Evolutionary conservation across 148 eudicot genomes (phyloP), one percentile per base, ranked within the genome.

Genomic region (Chenopodium berlandieri): DNA sequence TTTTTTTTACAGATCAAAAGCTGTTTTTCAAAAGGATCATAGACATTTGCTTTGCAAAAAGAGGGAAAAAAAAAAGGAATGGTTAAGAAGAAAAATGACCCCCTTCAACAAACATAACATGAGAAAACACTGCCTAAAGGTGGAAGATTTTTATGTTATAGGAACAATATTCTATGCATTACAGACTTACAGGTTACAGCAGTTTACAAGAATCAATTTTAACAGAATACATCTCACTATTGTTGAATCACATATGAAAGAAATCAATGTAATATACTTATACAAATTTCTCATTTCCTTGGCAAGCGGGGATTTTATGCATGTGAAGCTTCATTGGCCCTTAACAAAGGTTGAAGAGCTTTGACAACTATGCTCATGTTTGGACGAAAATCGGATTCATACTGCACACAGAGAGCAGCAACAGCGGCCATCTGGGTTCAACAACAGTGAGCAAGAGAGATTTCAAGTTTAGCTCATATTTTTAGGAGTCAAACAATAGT

Each of bases 391-490:
- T 94, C 94, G 44, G 95, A 88, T 86, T 94, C 95, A 52, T 89
- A 92, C 80, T 94, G 97, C 86, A 94, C 91, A 75, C 97, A 94
- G 79, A 92, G 86, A 25, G 93, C 97, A 65, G 97, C 97, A 54
- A 94, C 94, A 67, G 97, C 97, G 50, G 95, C 97, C 94, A 94
- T 86, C 97, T 94, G 87, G 73, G 72, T 77, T 47, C 81, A 40
- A 40, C 12, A 74, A 44, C 2, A 56, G 62, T 11, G 46, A 54
- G 47, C 40, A 73, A 32, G 17, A 40, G 48, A 40, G 34, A 60
- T 27, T 63, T 48, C n/a, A 27, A 76, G 46, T 23, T 62, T 31
- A 79, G 54, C 34, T 2, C 30, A 9, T 20, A 20, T 22, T 25
- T 77, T 23, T 30, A n/a, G 10, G 70, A 72, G 31, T 62, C 37